phyloP scores from a whole-genome alignment of 805 yeast species.

The Starmerella bacillaris region DNA sequence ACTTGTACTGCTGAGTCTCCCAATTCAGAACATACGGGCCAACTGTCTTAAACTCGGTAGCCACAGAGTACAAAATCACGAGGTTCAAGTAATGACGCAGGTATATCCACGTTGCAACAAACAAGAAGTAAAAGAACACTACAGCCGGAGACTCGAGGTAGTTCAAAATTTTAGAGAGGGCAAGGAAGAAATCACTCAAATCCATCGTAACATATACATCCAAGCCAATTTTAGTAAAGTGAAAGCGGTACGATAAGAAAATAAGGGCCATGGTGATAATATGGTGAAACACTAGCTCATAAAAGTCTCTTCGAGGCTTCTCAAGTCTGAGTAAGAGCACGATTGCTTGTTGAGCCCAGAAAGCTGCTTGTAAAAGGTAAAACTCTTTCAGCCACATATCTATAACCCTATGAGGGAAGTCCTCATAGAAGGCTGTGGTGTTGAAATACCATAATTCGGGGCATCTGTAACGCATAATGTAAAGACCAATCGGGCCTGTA shows the following conservation, averaged over 20 bases:
- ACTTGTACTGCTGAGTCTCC: constrained; percentile 84
- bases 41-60: constrained; percentile 70
- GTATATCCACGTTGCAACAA: constrained; percentile 65
- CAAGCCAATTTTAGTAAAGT: constrained; percentile 90
- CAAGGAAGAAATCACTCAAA: constrained; percentile 73
- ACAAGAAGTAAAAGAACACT: constrained; percentile 48
- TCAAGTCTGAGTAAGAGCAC: constrained; percentile 71
- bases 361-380: constrained; percentile 84
- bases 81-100: constrained; percentile 74
- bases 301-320: constrained; percentile 85
- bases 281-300: constrained; percentile 84
- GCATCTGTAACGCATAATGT: constrained; percentile 54
- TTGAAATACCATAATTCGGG: constrained; percentile 74
- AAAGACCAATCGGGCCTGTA: constrained; percentile 73
- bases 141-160: constrained; percentile 54
- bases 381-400: constrained; percentile 55
- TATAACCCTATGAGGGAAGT: constrained; percentile 70
- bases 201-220: constrained; percentile 91
- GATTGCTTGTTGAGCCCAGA: constrained; percentile 92
- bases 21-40: constrained; percentile 71
- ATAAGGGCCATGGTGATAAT: constrained; percentile 76
- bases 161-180: constrained; percentile 69
- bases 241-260: constrained; percentile 76
- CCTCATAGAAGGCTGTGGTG: constrained; percentile 59
- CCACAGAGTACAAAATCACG: constrained; percentile 36